A percentile compares a stretch with the other conserved stretches of the same genome.
Evolutionary conservation across 305 asterid genomes (phyloP).

Genomic region (Fraxinus xanthoxyloides): DNA sequence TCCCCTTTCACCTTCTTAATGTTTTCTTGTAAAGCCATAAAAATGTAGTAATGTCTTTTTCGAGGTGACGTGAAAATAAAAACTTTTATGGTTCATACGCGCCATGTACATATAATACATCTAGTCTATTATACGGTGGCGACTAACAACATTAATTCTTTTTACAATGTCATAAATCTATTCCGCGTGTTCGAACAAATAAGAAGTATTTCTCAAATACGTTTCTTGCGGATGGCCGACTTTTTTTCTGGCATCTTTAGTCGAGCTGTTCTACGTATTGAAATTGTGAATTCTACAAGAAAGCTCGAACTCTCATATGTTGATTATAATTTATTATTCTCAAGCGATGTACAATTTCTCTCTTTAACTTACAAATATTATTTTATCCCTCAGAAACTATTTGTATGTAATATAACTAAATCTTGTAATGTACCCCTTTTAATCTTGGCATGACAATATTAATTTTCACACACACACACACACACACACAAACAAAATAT

Average conservation of each 20-base stretch:
- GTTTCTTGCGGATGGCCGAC: not conserved
- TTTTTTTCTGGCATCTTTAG: no score
- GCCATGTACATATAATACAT: not conserved
- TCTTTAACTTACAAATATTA: not conserved
- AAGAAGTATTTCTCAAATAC: not conserved
- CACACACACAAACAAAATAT: not conserved
- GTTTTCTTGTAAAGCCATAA: not conserved
- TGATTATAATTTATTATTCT: not conserved
- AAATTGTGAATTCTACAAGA: not conserved
- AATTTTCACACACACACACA: not conserved
- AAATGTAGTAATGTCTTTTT: not conserved
- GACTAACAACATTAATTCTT: not conserved
- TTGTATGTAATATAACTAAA: not conserved
- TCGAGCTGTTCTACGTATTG: not conserved
- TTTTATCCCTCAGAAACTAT: not conserved
- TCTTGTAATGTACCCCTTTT: not conserved
- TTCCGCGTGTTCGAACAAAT: not conserved
- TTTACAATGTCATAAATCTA: not conserved
- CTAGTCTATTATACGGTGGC: not conserved
- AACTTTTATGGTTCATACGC: not conserved
- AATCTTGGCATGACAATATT: not conserved
- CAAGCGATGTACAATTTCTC: not conserved
- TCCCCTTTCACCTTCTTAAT: constrained; percentile 25
- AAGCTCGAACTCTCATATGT: not conserved
- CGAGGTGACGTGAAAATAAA: not conserved